These are phyloP conservation scores for Nakazawaea populi DNA, from an alignment of 805 yeast genomes.

Conservation along the genomic window DNA sequence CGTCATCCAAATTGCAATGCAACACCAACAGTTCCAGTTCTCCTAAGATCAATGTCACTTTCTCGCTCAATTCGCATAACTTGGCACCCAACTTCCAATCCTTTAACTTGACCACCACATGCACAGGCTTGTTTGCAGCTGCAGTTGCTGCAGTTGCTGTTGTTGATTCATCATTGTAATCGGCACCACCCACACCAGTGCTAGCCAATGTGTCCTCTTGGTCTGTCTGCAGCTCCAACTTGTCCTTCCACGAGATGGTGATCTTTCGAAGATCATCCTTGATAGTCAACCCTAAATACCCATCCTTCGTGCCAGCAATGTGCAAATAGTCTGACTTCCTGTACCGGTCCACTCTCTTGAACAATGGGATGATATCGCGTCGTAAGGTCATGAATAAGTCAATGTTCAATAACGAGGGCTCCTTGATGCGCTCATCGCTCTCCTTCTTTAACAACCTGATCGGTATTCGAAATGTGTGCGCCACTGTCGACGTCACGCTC, in stretches of 20 bases:
- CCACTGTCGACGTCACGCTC: constrained; percentile 37
- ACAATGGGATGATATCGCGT: constrained; percentile 42
- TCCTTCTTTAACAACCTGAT: constrained; percentile 54
- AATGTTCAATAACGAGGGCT: constrained; percentile 55
- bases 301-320: constrained; percentile 43
- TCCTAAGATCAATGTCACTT: constrained; percentile 52
- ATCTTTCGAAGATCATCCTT: constrained; percentile 52
- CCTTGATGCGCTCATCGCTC: constrained; percentile 47
- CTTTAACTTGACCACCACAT: constrained; percentile 45
- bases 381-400: constrained; percentile 51
- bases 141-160: constrained; percentile 5
- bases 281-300: constrained; percentile 44
- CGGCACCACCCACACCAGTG: neutral
- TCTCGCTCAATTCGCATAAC: constrained; percentile 55
- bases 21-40: constrained; percentile 55
- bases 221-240: constrained; percentile 36
- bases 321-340: constrained; percentile 44
- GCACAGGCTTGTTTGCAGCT: constrained; percentile 27
- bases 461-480: constrained; percentile 67
- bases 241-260: constrained; percentile 54
- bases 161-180: neutral
- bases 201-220: constrained; percentile 3
- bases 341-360: constrained; percentile 64
- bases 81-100: constrained; percentile 68
- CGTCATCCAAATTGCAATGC: constrained; percentile 62